Percentiles rank a stretch among this genome's conserved stretches.
Conservation (phyloP, 306 rosid species). For the Corylus heterophylla region DNA sequence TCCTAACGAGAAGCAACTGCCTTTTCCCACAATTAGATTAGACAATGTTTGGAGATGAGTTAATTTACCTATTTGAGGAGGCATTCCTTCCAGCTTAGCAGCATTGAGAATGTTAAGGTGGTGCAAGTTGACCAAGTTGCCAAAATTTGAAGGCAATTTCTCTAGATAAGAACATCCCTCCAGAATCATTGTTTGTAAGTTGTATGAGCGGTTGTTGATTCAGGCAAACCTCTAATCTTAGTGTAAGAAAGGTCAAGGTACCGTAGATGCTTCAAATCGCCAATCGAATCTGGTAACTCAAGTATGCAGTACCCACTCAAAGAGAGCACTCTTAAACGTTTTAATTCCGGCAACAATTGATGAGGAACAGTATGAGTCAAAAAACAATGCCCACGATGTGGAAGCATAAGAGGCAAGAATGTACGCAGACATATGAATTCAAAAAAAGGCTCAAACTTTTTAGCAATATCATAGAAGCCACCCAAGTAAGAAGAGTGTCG, state of each 20-base stretch:
- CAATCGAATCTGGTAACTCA: background rate
- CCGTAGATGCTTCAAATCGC: background rate
- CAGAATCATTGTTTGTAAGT: constrained; percentile 1
- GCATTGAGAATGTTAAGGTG: too few relatives aligned
- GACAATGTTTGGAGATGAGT: background rate
- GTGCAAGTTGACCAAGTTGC: too few relatives aligned
- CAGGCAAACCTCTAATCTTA: background rate
- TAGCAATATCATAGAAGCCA: background rate
- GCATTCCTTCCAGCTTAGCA: too few relatives aligned
- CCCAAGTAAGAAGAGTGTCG: constrained; percentile 15
- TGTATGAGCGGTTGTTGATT: background rate
- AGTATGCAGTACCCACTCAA: background rate
- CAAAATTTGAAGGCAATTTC: background rate
- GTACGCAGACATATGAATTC: background rate
- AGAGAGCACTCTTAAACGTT: background rate
- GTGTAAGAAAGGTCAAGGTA: constrained; percentile 7
- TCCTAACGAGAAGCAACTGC: too few relatives aligned
- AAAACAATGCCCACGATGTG: background rate
- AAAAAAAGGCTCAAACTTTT: background rate
- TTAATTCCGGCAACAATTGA: background rate
- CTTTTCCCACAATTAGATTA: too few relatives aligned
- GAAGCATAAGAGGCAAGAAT: background rate
- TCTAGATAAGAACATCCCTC: background rate
- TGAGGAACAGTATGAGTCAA: background rate
- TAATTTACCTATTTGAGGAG: background rate